Base-by-base conservation (phyloP, 2,329 filamentous ascomycete genomes). In the Fusarium keratoplasticum region DNA sequence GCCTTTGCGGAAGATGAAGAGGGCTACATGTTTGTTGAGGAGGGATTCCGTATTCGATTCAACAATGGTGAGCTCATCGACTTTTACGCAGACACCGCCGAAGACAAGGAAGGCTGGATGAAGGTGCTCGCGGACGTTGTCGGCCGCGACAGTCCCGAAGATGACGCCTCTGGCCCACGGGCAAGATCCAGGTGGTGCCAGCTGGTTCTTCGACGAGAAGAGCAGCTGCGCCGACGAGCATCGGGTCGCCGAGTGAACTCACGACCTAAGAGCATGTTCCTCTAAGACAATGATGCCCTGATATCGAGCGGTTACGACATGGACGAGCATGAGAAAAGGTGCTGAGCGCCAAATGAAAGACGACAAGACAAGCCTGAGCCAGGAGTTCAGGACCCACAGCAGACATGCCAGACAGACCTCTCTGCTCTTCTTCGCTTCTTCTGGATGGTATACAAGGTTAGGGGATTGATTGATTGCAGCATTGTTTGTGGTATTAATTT, bases 1-100 rank as follows among this genome's bases (percentile, higher is more conserved):
- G 96, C 94, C 13, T 99, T 99, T 82, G 95, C 96, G 2, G 96
- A 98, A 83, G 96, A 99, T 75, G 96, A 99, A 84, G 96, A 99
- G 81, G 96, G 96, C 47, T 99, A 99, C 87, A 98, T 98, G 94
- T 99, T 99, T 82, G 96, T 99, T 62, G 96, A 99, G 83, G 96
- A 99, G 82, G 96, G 96, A 4, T 99, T 99, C 92, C 94, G 96
- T 44, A 97, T 99, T 81, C 95, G 96, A 67, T 99, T 99, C 84
- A 97, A 94, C 81, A 99, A 99, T 80, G 96, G 96, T 71, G 96
- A 99, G 84, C 92, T 98, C 73, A 99, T 99, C 81, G 96, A 98
- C 86, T 98, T 98, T 82, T 98, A 99, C 81, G 96, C 96, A 80
- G 96, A 98, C 83, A 95, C 91, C 35, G 90, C 92, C 2, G 90